Evolutionary conservation across 352 stramenopile species (phyloP), one percentile per base, ranked within the genome.

Genomic region (Plasmopara halstedii): DNA sequence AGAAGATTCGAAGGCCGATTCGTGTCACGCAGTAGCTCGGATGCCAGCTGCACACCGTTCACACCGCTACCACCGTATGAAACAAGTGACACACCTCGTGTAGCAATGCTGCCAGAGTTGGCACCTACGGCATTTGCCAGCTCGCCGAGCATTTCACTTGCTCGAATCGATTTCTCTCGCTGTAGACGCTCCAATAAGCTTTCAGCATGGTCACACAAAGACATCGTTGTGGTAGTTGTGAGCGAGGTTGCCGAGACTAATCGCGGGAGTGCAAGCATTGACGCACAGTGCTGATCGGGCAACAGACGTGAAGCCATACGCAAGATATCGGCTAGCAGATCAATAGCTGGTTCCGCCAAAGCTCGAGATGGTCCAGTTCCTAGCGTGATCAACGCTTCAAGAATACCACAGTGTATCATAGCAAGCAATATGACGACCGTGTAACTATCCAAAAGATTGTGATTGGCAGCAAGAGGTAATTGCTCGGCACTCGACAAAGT

Each of bases 371-470:
- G 64, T 39, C 81, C 72, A 4, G 78, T 89, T 18, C 83, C 83
- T 5, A 94, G 39, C n/a, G 80, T 89, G 33, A 94, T 74, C 19
- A 94, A 62, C 3, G 80, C 83, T 17, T 94, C 73, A 14, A 94
- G 42, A 17, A 94, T 77, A 0, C 83, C 83, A 39, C 80, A 92
- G 31, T 94, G 83, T 32, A 92, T 78, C 72, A 94, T 88, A 20
- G 80, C 76, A 4, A 94, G 53, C 33, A 94, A 59, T 22, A 91
- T 73, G 39, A 91, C 86, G 4, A 88, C 79, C 3, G 80, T 91
- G 68, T 94, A 94, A 49, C 91, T 92, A 51, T 94, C 81, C 10
- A 94, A 65, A 36, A 94, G 51, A 49, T 92, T 94, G 53, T 91
- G 80, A 18, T 78, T 78, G 2, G 64, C 74, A 9, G 70, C 72